phyloP scores from a whole-genome alignment of 257 asterid genomes.

The Galeopsis tetrahit region DNA sequence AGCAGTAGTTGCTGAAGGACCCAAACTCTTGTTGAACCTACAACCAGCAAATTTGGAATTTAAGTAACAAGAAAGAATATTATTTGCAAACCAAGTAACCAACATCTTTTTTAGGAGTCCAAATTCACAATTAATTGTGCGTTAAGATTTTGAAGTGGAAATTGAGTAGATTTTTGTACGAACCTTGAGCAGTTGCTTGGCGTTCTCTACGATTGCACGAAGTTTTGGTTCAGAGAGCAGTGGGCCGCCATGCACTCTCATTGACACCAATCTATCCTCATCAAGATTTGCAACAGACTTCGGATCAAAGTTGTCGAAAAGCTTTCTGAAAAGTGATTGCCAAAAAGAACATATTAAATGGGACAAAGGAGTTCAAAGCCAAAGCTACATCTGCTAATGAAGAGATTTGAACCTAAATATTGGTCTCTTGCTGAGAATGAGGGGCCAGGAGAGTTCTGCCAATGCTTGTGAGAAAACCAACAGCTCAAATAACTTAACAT shows the following conservation, averaged over 20 bases:
- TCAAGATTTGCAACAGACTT: conserved; percentile 60
- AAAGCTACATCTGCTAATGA: neutral
- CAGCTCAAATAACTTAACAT: conserved; percentile 72
- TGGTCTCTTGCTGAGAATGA: conserved; percentile 70
- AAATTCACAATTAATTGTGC: too few relatives aligned
- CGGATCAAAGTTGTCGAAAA: conserved; percentile 68
- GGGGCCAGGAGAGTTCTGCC: conserved; percentile 79
- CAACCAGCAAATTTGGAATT: conserved; percentile 4
- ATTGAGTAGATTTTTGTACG: neutral
- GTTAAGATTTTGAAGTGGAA: too few relatives aligned
- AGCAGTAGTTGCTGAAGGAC: conserved; percentile 71
- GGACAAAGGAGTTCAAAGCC: neutral
- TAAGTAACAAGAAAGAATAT: neutral
- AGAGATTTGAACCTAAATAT: conserved; percentile 58
- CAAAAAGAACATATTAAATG: neutral
- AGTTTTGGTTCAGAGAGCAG: conserved; percentile 80
- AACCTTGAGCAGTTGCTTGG: conserved; percentile 78
- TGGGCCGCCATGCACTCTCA: conserved; percentile 48
- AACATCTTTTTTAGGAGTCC: too few relatives aligned
- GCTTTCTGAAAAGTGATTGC: conserved; percentile 48
- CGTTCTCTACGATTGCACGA: conserved; percentile 73
- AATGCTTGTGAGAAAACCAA: conserved; percentile 80
- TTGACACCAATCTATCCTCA: conserved; percentile 53
- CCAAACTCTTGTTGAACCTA: conserved; percentile 81
- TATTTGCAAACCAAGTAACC: neutral